Evolutionary conservation across 2,329 filamentous ascomycete species (phyloP), one percentile per base, ranked within the genome.

Genomic region (Curvularia sp.): DNA sequence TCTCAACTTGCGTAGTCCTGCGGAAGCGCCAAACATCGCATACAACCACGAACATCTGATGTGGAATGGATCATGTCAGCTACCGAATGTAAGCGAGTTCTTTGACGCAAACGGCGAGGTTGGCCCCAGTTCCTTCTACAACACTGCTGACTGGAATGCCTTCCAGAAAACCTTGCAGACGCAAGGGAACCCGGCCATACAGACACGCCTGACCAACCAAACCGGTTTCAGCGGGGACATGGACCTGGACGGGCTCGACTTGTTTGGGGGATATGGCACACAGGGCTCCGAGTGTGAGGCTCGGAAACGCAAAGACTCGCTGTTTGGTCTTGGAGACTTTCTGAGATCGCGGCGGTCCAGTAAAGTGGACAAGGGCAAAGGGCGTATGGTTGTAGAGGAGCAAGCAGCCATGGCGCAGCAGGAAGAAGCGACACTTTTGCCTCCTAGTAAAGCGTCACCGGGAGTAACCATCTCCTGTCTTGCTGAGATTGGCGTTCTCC

Each of bases 311-410:
- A 59, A 57, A 45, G 57, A 59, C 47, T 58, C 50, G 25, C 43
- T 38, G 5, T 55, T 49, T 15, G 42, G 43, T 25, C 49, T 54
- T 21, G 38, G 39, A 23, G 55, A 49, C 21, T 39, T 52, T 10
- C 32, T 55, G 19, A 34, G 30, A 27, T 54, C 58, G 12, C 30
- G 25, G 21, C 42, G 50, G 13, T 25, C 34, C 15, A 53, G 55
- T 25, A 54, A 61, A 42, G 36, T 36, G 42, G 51, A 57, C 30
- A 54, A 57, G 32, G 55, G 58, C 5, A 61, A 61, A n/a, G 18
- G 30, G n/a, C 50, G 46, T 2, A 39, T 48, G 49, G 8, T 38
- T 6, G 27, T 25, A n/a, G 15, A 54, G 0, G 47, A 49, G 0
- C 42, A 49, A 15, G 13, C 18, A 25, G 27, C 21, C 6, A 21